phyloP scores from a whole-genome alignment of 1,284 basidiomycete genomes.

The Exobasidium rhododendri region DNA sequence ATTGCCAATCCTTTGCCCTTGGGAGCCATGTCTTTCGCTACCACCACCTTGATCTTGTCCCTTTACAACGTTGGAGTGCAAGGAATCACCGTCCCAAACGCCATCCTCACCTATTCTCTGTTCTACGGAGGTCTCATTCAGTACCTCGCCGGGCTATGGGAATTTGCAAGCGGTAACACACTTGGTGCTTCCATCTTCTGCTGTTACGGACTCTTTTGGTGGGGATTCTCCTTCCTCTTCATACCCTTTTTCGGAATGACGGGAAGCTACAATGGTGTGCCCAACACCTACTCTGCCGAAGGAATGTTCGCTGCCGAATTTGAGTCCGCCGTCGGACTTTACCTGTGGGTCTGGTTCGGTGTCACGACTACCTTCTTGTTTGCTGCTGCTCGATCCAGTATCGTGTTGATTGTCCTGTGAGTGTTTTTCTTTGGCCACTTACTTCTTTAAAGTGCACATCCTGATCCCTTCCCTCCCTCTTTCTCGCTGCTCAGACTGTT shows the following conservation, averaged over 20 bases:
- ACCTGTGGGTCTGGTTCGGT: conserved; percentile 12
- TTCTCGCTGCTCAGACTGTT: conserved; percentile 6
- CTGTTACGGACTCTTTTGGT: conserved; percentile 33
- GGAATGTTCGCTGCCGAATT: conserved; percentile 23
- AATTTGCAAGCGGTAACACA: conserved; percentile 40
- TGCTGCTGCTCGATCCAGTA: conserved; percentile 22
- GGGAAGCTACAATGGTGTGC: conserved; percentile 29
- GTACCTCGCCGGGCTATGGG: conserved; percentile 41
- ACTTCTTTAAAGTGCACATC: too few relatives aligned
- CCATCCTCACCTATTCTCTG: conserved; percentile 13
- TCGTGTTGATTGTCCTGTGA: conserved; percentile 9
- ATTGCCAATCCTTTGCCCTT: conserved; percentile 38
- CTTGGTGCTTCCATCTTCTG: conserved; percentile 32
- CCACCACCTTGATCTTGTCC: conserved; percentile 33
- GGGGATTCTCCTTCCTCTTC: conserved; percentile 36
- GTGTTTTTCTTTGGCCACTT: neutral
- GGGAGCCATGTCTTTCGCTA: conserved; percentile 24
- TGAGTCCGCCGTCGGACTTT: conserved; percentile 23
- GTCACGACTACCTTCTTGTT: conserved; percentile 10
- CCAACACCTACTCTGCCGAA: conserved; percentile 25
- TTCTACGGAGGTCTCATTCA: conserved; percentile 30
- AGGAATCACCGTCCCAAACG: conserved; percentile 31
- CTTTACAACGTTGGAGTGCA: conserved; percentile 29
- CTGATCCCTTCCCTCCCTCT: too few relatives aligned
- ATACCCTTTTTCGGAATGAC: conserved; percentile 33